A percentile compares a stretch with the other conserved stretches of the same genome.
phyloP scores from a whole-genome alignment of 2,329 filamentous ascomycete species.

The Trichoderma asperellum region DNA sequence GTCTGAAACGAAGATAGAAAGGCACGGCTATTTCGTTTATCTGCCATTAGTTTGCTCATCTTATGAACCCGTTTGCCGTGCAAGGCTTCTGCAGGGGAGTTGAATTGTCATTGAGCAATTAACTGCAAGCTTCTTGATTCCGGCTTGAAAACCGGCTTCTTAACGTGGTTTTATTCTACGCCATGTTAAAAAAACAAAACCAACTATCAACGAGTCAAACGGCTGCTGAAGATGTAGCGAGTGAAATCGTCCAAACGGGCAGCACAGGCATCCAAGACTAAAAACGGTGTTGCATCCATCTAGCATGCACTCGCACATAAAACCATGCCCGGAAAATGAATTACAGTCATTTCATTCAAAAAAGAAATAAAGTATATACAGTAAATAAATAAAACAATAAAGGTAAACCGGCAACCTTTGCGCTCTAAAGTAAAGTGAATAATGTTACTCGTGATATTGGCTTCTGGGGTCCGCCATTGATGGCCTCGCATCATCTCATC shows the following conservation, averaged over 20 bases:
- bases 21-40: neutral
- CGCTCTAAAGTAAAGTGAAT: conserved; percentile 13
- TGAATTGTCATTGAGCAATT: neutral
- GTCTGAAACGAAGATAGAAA: neutral
- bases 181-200: neutral
- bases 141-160: neutral
- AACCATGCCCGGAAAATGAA: neutral
- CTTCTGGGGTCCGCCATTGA: neutral
- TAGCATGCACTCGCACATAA: neutral
- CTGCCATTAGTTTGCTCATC: neutral
- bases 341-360: neutral
- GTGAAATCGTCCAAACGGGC: neutral
- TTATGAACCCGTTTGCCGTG: neutral
- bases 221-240: neutral
- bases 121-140: neutral
- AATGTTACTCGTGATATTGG: neutral
- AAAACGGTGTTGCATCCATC: neutral
- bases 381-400: neutral
- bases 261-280: conserved; percentile 2
- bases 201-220: neutral
- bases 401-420: conserved; percentile 11
- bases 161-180: neutral
- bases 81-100: neutral
- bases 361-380: conserved; percentile 1
- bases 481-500: neutral